Base-by-base conservation (phyloP, 2,329 filamentous ascomycete genomes). In the Colletotrichum incanum region DNA sequence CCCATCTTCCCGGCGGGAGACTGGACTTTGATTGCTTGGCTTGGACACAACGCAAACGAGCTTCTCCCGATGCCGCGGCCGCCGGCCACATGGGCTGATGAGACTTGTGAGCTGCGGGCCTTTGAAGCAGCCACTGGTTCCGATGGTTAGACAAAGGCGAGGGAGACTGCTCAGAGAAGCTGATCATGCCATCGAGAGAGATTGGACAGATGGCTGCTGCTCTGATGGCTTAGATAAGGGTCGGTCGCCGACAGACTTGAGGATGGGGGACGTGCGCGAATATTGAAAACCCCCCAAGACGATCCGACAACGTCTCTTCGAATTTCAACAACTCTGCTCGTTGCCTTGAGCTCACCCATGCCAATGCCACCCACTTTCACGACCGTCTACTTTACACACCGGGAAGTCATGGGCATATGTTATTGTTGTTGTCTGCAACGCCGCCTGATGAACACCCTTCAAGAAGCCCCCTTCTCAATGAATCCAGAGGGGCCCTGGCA, bases 371-470 rank as follows among this genome's bases (percentile, higher is more conserved):
- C 52, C 55, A 45, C 43, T 31, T 47, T 3, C 20, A 49, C 28
- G 18, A 12, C 65, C 20, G 3, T 41, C n/a, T 37, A 9, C 34
- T 16, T 14, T 34, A 37, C 52, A 20, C 41, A 43, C 52, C 16
- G 26, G 59, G 58, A 65, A 60, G 26, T 23, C 28, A 26, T 66
- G 62, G 67, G 62, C 37, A 60, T 61, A 70, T 52, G 37, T 60
- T 26, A 18, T 7, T 18, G 67, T 65, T 52, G 37, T 60, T 26
- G 23, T 7, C 23, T 31, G 16, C 28, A 20, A 59, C 31, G 31
- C 39, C 31, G n/a, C n/a, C 20, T 41, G 23, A 39, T 26, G 39
- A 16, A 31, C 18, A 26, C 39, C 52, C 43, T 47, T 6, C 28
- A 39, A 45, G 43, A 26, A 31, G 14, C 26, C n/a, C 58, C 41